A percentile compares a stretch with the other conserved stretches of the same genome.
phyloP scores from a whole-genome alignment of 2,329 filamentous ascomycete species.

The Cladosporium oxysporum region DNA sequence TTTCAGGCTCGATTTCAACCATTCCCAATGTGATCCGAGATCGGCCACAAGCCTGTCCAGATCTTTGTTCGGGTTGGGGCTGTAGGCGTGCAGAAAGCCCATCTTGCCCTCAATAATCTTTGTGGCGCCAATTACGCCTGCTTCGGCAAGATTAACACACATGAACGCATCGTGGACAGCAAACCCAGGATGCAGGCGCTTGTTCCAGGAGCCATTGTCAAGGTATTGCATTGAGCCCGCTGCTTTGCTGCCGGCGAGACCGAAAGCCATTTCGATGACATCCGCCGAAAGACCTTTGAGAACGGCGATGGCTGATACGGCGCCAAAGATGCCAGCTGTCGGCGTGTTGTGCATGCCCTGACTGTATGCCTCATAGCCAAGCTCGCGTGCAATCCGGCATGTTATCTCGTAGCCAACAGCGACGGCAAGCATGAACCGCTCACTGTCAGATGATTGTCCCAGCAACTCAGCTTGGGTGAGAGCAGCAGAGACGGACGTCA shows the following conservation, averaged over 20 bases:
- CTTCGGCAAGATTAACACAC: conserved; percentile 39
- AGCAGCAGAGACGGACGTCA: conserved; percentile 43
- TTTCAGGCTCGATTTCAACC: conserved; percentile 31
- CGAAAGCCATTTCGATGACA: conserved; percentile 39
- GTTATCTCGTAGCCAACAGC: conserved; percentile 40
- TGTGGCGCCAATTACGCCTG: conserved; percentile 36
- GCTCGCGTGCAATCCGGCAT: conserved; percentile 38
- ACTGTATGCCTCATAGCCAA: conserved; percentile 38
- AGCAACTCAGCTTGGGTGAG: conserved; percentile 38
- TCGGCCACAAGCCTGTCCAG: conserved; percentile 26
- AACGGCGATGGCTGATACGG: conserved; percentile 37
- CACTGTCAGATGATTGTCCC: conserved; percentile 23
- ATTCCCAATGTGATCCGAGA: conserved; percentile 33
- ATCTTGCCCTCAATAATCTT: conserved; percentile 33
- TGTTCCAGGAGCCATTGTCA: conserved; percentile 43
- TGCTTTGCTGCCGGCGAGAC: conserved; percentile 41
- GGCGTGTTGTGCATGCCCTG: conserved; percentile 43
- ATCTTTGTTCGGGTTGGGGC: conserved; percentile 29
- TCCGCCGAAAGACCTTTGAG: conserved; percentile 32
- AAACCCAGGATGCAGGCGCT: conserved; percentile 43
- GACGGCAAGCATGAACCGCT: conserved; percentile 37
- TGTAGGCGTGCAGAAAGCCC: conserved; percentile 36
- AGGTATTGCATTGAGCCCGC: conserved; percentile 44
- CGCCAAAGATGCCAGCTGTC: conserved; percentile 42
- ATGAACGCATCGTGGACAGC: conserved; percentile 43